Evolutionary conservation across 1,139 yeast genomes (phyloP).

Genomic region (Blastobotrys elegans): DNA sequence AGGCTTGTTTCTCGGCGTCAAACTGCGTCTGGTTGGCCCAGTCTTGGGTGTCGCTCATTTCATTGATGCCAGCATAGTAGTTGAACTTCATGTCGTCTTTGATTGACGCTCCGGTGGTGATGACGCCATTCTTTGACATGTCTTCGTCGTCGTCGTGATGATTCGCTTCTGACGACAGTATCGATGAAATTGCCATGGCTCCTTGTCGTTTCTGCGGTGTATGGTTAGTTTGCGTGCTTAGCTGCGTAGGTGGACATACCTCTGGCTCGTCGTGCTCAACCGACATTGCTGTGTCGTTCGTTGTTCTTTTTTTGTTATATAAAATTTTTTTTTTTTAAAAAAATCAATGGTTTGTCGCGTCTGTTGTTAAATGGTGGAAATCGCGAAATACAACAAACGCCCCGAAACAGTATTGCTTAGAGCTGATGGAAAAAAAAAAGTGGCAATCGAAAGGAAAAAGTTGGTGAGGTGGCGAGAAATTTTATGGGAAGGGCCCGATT

Average conservation of each 20-base stretch:
- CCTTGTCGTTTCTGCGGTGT: constrained; percentile 19
- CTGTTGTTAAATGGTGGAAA: too few species aligned
- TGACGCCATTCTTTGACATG: background rate
- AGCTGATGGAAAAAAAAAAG: background rate
- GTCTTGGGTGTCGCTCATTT: constrained; percentile 17
- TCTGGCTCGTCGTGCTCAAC: constrained; percentile 6
- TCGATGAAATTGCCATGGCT: constrained; percentile 29
- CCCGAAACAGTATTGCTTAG: background rate
- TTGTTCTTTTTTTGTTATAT: background rate
- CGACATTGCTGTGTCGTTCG: constrained; percentile 1
- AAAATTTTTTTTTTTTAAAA: background rate
- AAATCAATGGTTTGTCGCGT: too few species aligned
- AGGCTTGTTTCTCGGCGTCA: constrained; percentile 24
- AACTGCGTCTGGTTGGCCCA: constrained; percentile 18
- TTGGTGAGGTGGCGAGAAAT: constrained; percentile 2
- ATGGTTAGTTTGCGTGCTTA: background rate
- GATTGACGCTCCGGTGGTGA: background rate
- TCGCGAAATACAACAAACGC: background rate
- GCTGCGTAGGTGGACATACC: background rate
- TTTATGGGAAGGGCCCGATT: too few species aligned
- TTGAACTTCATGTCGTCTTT: constrained; percentile 17
- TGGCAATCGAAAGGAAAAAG: background rate
- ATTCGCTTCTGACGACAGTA: constrained; percentile 18
- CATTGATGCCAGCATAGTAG: constrained; percentile 14
- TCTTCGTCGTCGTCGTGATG: constrained; percentile 6